Conservation (phyloP, 305 asterid genomes). For the Fraxinus paxiana region DNA sequence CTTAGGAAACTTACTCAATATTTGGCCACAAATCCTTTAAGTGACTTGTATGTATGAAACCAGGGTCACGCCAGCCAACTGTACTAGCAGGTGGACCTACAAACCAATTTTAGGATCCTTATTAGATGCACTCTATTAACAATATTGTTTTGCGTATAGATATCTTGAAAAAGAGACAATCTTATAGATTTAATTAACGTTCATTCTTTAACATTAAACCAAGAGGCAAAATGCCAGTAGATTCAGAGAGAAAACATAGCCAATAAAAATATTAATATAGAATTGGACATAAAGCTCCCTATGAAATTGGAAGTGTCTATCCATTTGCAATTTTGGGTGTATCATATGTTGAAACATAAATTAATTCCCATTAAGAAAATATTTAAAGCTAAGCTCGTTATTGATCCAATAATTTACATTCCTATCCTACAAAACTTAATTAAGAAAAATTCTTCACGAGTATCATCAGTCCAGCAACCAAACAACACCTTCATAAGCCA, state of each 20-base stretch:
- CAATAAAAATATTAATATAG: neutral
- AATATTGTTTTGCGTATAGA: neutral
- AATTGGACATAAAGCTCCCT: neutral
- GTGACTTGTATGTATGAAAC: constrained; percentile 52
- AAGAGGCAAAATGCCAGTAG: neutral
- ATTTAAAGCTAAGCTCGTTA: neutral
- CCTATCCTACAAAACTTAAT: neutral
- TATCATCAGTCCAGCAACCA: neutral
- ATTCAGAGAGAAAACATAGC: neutral
- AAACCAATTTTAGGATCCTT: neutral
- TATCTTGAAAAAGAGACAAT: neutral
- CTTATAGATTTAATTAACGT: neutral
- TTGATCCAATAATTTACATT: neutral
- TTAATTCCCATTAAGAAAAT: neutral
- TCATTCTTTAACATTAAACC: neutral
- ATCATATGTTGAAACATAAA: neutral
- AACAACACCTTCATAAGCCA: neutral
- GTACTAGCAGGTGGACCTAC: constrained; percentile 48
- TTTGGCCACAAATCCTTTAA: constrained; percentile 52
- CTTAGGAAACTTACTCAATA: constrained; percentile 22
- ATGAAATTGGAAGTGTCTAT: neutral
- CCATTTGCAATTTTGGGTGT: neutral
- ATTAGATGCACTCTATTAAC: neutral
- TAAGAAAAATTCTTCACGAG: neutral
- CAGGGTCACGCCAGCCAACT: constrained; percentile 57